phyloP scores from a whole-genome alignment of 352 stramenopile genomes.

The Plasmopara muralis region DNA sequence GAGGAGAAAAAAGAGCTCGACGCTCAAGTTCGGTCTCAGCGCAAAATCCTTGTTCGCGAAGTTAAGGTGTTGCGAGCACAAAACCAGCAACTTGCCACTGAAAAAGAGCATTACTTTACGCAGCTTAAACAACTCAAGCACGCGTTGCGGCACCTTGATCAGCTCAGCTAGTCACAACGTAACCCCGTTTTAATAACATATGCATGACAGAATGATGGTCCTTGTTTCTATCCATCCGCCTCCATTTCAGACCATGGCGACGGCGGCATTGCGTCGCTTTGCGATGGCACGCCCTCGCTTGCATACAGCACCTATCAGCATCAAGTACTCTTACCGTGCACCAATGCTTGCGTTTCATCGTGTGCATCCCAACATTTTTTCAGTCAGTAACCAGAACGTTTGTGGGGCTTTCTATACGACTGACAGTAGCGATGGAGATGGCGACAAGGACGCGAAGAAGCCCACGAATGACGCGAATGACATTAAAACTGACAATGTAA shows the following conservation, averaged over 20 bases:
- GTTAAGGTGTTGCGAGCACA: conserved; percentile 65
- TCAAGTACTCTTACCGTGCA: conserved; percentile 4
- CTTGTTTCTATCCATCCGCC: conserved; percentile 1
- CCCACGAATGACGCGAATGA: conserved; percentile 21
- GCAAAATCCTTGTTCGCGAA: conserved; percentile 77
- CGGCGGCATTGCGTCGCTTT: conserved; percentile 31
- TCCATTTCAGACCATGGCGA: conserved; percentile 24
- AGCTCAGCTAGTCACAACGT: conserved; percentile 21
- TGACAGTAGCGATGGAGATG: conserved; percentile 8
- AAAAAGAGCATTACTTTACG: conserved; percentile 66
- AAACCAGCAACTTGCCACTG: conserved; percentile 52
- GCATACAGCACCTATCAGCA: neutral
- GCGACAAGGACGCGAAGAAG: conserved; percentile 21
- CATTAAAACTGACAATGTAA: conserved; percentile 5
- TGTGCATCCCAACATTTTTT: conserved; percentile 9
- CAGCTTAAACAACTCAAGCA: conserved; percentile 74
- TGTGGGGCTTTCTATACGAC: conserved; percentile 30
- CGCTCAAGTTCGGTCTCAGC: conserved; percentile 58
- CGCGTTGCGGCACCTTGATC: conserved; percentile 64
- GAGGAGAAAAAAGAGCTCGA: conserved; percentile 77
- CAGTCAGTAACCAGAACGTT: conserved; percentile 4
- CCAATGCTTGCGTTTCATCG: conserved; percentile 3
- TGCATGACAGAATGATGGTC: conserved; percentile 9
- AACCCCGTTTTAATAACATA: neutral
- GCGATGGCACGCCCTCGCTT: conserved; percentile 17